A percentile compares a stretch with the other conserved stretches of the same genome.
phyloP scores from a whole-genome alignment of 106 monocot genomes.

The Acorus gramineus region DNA sequence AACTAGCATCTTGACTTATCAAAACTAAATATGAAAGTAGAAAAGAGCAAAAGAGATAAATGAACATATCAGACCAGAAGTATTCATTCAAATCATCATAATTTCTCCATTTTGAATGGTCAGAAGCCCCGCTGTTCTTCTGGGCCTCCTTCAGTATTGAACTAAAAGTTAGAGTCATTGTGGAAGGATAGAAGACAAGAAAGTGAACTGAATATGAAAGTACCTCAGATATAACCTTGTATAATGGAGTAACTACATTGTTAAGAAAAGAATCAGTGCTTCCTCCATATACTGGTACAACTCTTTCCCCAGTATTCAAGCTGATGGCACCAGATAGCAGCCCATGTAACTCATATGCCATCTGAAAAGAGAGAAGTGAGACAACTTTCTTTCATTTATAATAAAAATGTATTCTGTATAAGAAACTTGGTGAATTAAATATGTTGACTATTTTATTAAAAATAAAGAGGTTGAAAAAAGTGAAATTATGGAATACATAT shows the following conservation, averaged over 20 bases:
- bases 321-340: conserved; percentile 48
- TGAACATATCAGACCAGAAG: conserved; percentile 39
- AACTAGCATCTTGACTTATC: background rate
- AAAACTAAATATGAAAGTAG: background rate
- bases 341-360: conserved; percentile 76
- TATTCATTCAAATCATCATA: conserved; percentile 80
- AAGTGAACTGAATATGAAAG: background rate
- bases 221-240: conserved; percentile 52
- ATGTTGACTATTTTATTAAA: too few relatives aligned
- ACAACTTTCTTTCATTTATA: too few relatives aligned
- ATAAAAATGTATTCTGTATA: too few relatives aligned
- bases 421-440: too few relatives aligned
- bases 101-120: conserved; percentile 75
- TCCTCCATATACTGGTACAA: conserved; percentile 68
- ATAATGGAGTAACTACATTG: conserved; percentile 58
- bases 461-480: too few relatives aligned
- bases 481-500: too few relatives aligned
- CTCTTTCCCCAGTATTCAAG: conserved; percentile 62
- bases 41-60: background rate
- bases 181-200: background rate
- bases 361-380: conserved; percentile 29
- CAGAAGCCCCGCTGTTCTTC: conserved; percentile 52
- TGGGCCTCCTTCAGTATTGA: conserved; percentile 50
- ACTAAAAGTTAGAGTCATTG: conserved; percentile 4
- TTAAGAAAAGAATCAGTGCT: conserved; percentile 47